Conservation (phyloP, 129 eudicot genomes). For the Arctium minus region DNA sequence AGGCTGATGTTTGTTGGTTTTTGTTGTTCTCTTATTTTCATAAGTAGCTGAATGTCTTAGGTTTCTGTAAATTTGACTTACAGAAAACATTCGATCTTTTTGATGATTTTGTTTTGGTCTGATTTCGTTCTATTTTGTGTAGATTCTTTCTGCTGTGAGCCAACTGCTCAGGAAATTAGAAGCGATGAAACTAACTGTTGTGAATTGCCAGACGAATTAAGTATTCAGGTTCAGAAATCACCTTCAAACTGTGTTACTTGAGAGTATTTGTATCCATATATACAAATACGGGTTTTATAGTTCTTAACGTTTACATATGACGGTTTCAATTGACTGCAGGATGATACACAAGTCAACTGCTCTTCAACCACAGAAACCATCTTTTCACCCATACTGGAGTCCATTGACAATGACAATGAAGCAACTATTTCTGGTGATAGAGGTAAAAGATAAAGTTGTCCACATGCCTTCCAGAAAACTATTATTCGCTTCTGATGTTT, state of each 20-base stretch:
- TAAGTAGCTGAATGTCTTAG: not conserved
- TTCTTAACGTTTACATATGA: not conserved
- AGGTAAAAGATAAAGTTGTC: constrained; percentile 35
- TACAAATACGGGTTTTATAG: not conserved
- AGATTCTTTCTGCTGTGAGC: constrained; percentile 38
- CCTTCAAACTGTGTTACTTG: not conserved
- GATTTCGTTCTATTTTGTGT: constrained; percentile 14
- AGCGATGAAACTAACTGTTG: constrained; percentile 35
- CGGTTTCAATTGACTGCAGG: constrained; percentile 37
- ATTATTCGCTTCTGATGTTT: not conserved
- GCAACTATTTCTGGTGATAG: constrained; percentile 28
- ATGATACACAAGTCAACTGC: constrained; percentile 38
- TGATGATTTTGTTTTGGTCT: not conserved
- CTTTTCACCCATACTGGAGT: constrained; percentile 63
- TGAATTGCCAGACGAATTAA: constrained; percentile 38
- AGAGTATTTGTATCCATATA: not conserved
- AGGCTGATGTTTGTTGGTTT: not conserved
- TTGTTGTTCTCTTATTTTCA: not conserved
- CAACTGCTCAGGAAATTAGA: constrained; percentile 28
- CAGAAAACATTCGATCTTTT: not conserved
- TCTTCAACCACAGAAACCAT: constrained; percentile 54
- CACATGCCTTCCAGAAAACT: no score
- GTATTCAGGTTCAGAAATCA: constrained; percentile 28
- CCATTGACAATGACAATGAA: constrained; percentile 39
- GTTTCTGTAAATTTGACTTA: not conserved